phyloP scores from a whole-genome alignment of 331 rosid genomes.

The Malus hybrid region DNA sequence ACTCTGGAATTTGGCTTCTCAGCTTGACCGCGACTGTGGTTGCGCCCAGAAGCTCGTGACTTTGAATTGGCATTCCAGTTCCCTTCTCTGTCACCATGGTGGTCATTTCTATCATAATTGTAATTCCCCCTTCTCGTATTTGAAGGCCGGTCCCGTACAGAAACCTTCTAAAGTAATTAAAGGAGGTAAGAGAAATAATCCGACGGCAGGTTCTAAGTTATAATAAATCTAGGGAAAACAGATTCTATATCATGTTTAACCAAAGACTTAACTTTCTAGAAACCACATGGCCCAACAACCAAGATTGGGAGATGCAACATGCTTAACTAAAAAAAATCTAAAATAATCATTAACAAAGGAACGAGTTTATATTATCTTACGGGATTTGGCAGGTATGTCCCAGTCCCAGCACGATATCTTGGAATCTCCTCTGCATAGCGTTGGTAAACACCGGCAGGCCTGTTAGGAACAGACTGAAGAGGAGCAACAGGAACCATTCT shows the following conservation, averaged over 20 bases:
- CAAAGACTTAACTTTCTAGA: neutral
- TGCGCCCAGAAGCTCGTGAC: constrained; percentile 61
- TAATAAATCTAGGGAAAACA: neutral
- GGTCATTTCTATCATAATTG: constrained; percentile 69
- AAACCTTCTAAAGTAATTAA: constrained; percentile 54
- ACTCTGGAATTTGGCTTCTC: constrained; percentile 60
- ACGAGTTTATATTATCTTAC: constrained; percentile 43
- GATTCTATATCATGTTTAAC: neutral
- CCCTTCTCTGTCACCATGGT: constrained; percentile 80
- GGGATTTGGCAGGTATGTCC: constrained; percentile 93
- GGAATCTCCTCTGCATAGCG: constrained; percentile 77
- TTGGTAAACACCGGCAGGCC: constrained; percentile 69
- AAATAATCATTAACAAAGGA: neutral
- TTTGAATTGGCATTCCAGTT: constrained; percentile 72
- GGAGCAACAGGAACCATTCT: constrained; percentile 72
- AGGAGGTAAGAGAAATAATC: constrained; percentile 4
- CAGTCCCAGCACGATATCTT: constrained; percentile 89
- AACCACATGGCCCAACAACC: neutral
- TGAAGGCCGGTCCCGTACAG: constrained; percentile 65
- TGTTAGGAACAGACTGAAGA: constrained; percentile 56
- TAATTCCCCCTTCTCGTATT: constrained; percentile 68
- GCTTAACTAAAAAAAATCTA: neutral
- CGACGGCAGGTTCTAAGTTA: neutral
- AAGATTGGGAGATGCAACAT: neutral
- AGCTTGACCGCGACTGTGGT: constrained; percentile 59